Base-by-base conservation (phyloP, 2,329 filamentous ascomycete species). In the Endocalyx cinctus region DNA sequence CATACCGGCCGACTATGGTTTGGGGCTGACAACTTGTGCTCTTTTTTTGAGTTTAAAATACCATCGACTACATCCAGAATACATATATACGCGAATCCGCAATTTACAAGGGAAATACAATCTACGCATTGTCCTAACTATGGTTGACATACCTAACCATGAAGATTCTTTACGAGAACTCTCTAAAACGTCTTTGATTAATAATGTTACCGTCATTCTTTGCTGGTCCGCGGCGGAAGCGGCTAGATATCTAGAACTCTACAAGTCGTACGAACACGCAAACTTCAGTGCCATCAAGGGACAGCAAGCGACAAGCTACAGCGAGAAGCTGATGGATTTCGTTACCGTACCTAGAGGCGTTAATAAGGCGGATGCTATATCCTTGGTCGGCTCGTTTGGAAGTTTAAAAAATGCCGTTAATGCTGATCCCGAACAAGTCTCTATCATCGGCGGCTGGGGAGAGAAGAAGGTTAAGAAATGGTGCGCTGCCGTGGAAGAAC, bases 221-320 rank as follows among this genome's bases (percentile, higher is more conserved):
- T 94, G 87, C 64, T 98, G 92, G 92, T 90, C 84, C 5, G 86
- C 90, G 12, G 84, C 87, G 38, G 92, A 98, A 66, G 90, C 89
- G 3, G 92, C 86, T 0, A 81, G 90, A 50, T 98, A 98, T 54
- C 71, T 98, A 16, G 92, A 97, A 57, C 69, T 95, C 8, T 97
- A 90, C 71, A 98, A 98, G 61, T 86, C 83, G 1, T 94, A 88
- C 51, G 92, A 98, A 62, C 81, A 94, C 56, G 86, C 89, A 20
- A 69, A 61, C 43, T 84, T 88, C 17, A 79, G 79, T 1, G 84
- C 84, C 19, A 97, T 98, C 59, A 82, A 82, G 38, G 87, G 88
- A 10, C 83, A 87, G 47, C 88, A 94, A 60, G 79, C 85, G 2
- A 83, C 82, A 14, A 81, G 79, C 33, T 97, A 96, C 52, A 78